These are phyloP conservation scores for Eucalyptus pumila DNA, from an alignment of 345 rosid genomes.

Conservation along the genomic window DNA sequence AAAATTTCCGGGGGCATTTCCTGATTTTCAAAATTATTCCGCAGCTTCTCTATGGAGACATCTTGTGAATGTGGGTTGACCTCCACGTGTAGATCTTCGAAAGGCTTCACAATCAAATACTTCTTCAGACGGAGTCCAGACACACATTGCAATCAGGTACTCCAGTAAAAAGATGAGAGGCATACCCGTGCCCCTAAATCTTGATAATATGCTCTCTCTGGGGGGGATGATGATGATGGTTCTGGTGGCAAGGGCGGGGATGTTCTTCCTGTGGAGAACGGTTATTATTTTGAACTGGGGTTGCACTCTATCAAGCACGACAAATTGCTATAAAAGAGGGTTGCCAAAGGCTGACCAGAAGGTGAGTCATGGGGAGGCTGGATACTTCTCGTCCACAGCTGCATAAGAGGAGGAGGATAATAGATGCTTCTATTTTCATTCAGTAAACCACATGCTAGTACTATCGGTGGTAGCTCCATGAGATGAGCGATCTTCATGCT, in stretches of 20 bases:
- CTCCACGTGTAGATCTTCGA: constrained; percentile 37
- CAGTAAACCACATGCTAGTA: constrained; percentile 27
- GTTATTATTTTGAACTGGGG: neutral
- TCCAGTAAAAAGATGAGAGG: neutral
- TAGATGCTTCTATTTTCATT: constrained; percentile 12
- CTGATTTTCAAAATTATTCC: neutral
- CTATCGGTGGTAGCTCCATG: constrained; percentile 60
- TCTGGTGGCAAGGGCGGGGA: constrained; percentile 25
- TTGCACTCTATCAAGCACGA: neutral
- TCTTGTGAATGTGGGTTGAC: constrained; percentile 23
- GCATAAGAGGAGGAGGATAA: constrained; percentile 56
- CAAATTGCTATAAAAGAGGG: neutral
- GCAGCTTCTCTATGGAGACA: constrained; percentile 34
- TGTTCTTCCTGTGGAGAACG: constrained; percentile 33
- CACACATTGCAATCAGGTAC: constrained; percentile 1
- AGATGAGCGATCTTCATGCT: constrained; percentile 32
- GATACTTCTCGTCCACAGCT: constrained; percentile 55
- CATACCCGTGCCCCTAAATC: constrained; percentile 40
- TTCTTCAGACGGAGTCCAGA: neutral
- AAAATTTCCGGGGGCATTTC: neutral
- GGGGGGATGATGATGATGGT: constrained; percentile 31
- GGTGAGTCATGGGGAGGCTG: constrained; percentile 38
- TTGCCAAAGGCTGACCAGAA: constrained; percentile 31
- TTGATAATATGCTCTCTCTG: constrained; percentile 14
- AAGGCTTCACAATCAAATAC: constrained; percentile 23